Percentiles rank a stretch among this genome's conserved stretches.
These are phyloP conservation scores for Plantago major DNA, from an alignment of 257 asterid genomes.

Conservation along the genomic window DNA sequence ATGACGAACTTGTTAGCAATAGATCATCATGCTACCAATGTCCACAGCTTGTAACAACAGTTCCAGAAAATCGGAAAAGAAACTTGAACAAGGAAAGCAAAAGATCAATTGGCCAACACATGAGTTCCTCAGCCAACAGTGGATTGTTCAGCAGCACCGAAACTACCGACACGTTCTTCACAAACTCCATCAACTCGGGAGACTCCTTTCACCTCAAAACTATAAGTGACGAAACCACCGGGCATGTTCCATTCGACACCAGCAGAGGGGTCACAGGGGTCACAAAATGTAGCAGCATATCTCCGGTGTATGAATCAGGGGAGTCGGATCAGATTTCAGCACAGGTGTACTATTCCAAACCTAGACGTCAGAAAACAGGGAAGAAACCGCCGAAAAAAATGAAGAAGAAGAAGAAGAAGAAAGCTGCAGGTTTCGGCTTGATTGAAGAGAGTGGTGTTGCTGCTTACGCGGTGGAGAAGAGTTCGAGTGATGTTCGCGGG, in stretches of 20 bases:
- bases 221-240: conserved; percentile 18
- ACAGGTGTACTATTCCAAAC: conserved; percentile 6
- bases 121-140: conserved; percentile 33
- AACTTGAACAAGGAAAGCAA: background rate
- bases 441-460: conserved; percentile 17
- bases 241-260: conserved; percentile 3
- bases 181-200: conserved; percentile 32
- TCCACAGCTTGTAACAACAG: background rate
- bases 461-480: conserved; percentile 37
- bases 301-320: background rate
- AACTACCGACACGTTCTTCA: conserved; percentile 22
- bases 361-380: background rate
- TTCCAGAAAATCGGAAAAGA: background rate
- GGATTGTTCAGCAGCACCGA: conserved; percentile 34
- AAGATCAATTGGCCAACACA: background rate
- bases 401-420: background rate
- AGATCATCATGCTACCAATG: background rate
- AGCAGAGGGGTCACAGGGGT: background rate
- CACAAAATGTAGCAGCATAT: background rate
- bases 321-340: conserved; percentile 13
- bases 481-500: conserved; percentile 35
- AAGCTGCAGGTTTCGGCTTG: background rate
- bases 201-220: conserved; percentile 34
- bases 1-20: background rate
- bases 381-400: background rate